Base-by-base conservation (phyloP, 2,329 filamentous ascomycete species). In the Trichoderma polysporum region DNA sequence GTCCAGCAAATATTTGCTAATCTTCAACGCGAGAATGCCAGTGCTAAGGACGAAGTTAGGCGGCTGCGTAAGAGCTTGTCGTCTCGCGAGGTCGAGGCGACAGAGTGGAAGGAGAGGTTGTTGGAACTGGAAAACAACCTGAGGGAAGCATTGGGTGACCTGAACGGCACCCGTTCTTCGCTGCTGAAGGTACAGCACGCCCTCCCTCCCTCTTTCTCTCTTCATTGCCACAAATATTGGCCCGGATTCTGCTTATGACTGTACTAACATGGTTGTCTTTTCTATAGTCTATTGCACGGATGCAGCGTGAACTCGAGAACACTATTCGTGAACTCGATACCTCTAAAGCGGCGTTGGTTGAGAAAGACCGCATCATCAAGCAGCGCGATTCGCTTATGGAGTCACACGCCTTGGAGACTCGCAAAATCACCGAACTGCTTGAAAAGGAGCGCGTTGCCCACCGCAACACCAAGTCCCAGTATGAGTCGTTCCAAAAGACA, bases 1-100 rank as follows among this genome's bases (percentile, higher is more conserved):
- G 91, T 97, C 60, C 94, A 98, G 80, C 91, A 94, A 77, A 88
- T 97, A 70, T 88, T 98, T 75, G 94, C 96, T 74, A 93, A 97
- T 70, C 89, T 98, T 71, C 98, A 97, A 76, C 85, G 89, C 47
- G 94, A 98, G 78, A 87, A 90, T 27, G 90, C 90, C 5, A 84
- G 86, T 31, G 89, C 92, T 69, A 97, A 95, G 80, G 95, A 98
- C 69, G 95, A 98, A 75, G 87, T 89, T 29, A 86, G 93, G 70
- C 88, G 87, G 74, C 82, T 98, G 71, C 90, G 92, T 74, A 95
- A 97, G 84, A 93, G 83, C 72, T 83, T 98, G 54, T 91, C 90
- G 13, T 89, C 89, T 57, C 89, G 93, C 64, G 94, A 98, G 77
- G 90, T 94, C 57, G 95, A 98, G 77, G 92, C 93, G 9, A 89